Conservation (phyloP, 768 basidiomycete species). For the Trametes elegans region DNA sequence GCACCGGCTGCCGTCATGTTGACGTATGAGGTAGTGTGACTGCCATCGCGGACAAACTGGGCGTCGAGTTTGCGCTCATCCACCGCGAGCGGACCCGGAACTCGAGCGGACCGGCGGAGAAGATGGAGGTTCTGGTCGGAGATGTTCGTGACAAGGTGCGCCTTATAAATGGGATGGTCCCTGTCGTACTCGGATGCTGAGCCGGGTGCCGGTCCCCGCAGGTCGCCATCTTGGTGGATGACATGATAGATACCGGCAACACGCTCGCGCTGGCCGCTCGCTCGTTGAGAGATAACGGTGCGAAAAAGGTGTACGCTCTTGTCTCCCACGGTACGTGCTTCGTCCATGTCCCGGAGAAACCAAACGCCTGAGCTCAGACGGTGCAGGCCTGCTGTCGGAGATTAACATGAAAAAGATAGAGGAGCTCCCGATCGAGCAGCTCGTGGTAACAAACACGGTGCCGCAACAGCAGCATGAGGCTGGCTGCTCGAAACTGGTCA, state of each 20-base stretch:
- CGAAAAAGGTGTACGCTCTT: slow-evolving; percentile 79
- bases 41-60: slow-evolving; percentile 92
- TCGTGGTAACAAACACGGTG: slow-evolving; percentile 96
- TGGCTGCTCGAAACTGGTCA: slow-evolving; percentile 72
- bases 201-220: slow-evolving; percentile 27
- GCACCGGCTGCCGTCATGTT: slow-evolving; percentile 1
- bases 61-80: slow-evolving; percentile 93
- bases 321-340: slow-evolving; percentile 80
- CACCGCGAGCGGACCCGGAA: slow-evolving; percentile 85
- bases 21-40: slow-evolving; percentile 60
- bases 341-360: not conserved
- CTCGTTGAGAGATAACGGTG: slow-evolving; percentile 88
- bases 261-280: slow-evolving; percentile 85
- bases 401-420: slow-evolving; percentile 66
- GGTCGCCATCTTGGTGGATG: slow-evolving; percentile 95
- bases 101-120: slow-evolving; percentile 61
- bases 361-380: not conserved
- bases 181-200: no score
- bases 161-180: not conserved
- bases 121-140: slow-evolving; percentile 93
- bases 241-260: slow-evolving; percentile 95
- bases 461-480: slow-evolving; percentile 73
- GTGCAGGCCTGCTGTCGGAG: slow-evolving; percentile 75
- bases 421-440: slow-evolving; percentile 72
- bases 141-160: slow-evolving; percentile 85